Base-by-base conservation (phyloP, 2,329 filamentous ascomycete genomes). In the Passalora sequoiae region DNA sequence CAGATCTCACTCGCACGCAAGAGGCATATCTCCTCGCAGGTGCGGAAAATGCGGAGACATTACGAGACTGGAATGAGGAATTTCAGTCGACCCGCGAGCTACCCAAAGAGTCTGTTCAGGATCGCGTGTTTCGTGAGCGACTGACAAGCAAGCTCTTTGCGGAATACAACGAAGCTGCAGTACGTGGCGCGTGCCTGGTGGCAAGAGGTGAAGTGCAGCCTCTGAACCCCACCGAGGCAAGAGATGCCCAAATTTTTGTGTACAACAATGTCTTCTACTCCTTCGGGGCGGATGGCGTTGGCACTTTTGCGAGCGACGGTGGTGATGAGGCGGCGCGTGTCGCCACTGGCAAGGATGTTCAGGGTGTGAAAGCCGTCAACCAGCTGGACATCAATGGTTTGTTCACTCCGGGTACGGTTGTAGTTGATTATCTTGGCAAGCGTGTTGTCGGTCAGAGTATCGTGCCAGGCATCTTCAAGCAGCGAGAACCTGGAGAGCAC, bases 241-340 rank as follows among this genome's bases (percentile, higher is more conserved):
- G 77, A 55, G 91, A 98, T 65, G 92, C 92, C 3, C 92, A 98
- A 66, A 98, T 98, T 54, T 98, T 95, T 60, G 91, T 98, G 17
- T 96, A 97, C 74, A 97, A 97, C 75, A 98, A 98, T 69, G 89
- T 98, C 55, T 98, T 98, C 73, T 98, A 95, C 73, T 97, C 92
- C 1, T 97, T 96, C 58, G 92, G 92, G 50, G 91, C 92, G 32
- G 92, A 98, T 65, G 94, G 92, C 40, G 92, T 97, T 33, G 91
- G 92, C 31, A 98, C 92, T 12, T 98, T 98, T 66, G 89, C 89
- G 8, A 89, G 85, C 3, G 92, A 98, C 69, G 92, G 92, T 54
- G 92, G 92, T 15, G 91, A 98, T 55, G 92, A 98, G 69, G 92
- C 92, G 53, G 92, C 92, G 10, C 81, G 91, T 46, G 88, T 97